Conservation (phyloP, 208 protist genomes). For the Naegleria gruberi region DNA sequence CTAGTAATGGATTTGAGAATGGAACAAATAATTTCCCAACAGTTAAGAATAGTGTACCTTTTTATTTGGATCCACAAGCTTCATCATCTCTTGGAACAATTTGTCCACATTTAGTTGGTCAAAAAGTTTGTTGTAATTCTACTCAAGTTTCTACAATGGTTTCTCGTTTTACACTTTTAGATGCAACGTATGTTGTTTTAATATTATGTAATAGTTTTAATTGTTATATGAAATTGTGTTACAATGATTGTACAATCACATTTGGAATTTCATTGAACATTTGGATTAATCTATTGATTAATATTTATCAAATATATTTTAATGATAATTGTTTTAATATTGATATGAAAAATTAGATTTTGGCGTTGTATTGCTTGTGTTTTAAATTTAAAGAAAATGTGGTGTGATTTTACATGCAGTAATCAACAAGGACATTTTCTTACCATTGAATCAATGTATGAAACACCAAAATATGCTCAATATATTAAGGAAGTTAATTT, state of each 20-base stretch:
- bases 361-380: background rate
- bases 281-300: too few relatives aligned
- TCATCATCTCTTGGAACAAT: background rate
- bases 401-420: conserved; percentile 16
- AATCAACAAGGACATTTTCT: background rate
- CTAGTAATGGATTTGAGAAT: background rate
- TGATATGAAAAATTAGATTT: too few relatives aligned
- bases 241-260: too few relatives aligned
- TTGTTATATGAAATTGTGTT: too few relatives aligned
- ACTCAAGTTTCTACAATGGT: background rate
- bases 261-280: too few relatives aligned
- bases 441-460: background rate
- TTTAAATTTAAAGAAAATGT: background rate
- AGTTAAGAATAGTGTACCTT: background rate
- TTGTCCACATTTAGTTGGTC: background rate
- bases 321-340: too few relatives aligned
- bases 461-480: background rate
- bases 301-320: too few relatives aligned
- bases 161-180: background rate
- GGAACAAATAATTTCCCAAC: background rate
- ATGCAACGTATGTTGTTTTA: too few relatives aligned
- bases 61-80: background rate
- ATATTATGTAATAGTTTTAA: too few relatives aligned
- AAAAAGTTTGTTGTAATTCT: background rate
- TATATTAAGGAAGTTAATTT: background rate